These are phyloP conservation scores for Gossypium gossypioides DNA, from an alignment of 441 rosid species.

Conservation along the genomic window DNA sequence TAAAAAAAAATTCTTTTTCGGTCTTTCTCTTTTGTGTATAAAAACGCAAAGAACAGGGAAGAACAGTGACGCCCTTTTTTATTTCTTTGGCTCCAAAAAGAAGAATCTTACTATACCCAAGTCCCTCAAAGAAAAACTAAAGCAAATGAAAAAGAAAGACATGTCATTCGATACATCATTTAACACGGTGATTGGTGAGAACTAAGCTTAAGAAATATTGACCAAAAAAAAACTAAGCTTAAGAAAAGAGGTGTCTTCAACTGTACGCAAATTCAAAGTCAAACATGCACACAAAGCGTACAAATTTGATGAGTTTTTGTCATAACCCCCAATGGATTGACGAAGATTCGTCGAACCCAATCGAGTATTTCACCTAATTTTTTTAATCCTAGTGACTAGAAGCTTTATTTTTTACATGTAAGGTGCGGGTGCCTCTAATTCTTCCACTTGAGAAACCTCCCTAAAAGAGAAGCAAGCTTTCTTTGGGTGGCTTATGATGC, in stretches of 20 bases:
- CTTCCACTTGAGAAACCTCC: constrained; percentile 14
- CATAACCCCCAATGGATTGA: constrained; percentile 20
- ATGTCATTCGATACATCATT: constrained; percentile 12
- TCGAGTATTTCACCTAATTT: constrained; percentile 13
- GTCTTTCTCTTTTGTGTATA: background rate
- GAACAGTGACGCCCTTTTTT: constrained; percentile 22
- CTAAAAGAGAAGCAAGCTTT: background rate
- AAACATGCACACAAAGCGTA: constrained; percentile 19
- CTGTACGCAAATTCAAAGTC: constrained; percentile 46
- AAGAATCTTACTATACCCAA: constrained; percentile 19
- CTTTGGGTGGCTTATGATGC: background rate
- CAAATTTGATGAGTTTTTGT: background rate
- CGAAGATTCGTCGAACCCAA: constrained; percentile 22
- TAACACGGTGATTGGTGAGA: constrained; percentile 10
- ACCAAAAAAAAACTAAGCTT: constrained; percentile 11
- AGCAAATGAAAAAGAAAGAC: constrained; percentile 19
- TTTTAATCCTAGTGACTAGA: background rate
- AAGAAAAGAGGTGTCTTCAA: constrained; percentile 29
- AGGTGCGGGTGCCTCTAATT: constrained; percentile 10
- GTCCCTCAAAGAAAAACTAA: background rate
- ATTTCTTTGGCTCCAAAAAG: constrained; percentile 20
- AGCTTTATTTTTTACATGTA: background rate
- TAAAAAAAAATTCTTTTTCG: background rate
- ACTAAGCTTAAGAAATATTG: constrained; percentile 11
- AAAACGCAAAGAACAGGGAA: constrained; percentile 2